These are phyloP conservation scores for Podaxis mareebaensis DNA, from an alignment of 768 basidiomycete species.

Conservation along the genomic window DNA sequence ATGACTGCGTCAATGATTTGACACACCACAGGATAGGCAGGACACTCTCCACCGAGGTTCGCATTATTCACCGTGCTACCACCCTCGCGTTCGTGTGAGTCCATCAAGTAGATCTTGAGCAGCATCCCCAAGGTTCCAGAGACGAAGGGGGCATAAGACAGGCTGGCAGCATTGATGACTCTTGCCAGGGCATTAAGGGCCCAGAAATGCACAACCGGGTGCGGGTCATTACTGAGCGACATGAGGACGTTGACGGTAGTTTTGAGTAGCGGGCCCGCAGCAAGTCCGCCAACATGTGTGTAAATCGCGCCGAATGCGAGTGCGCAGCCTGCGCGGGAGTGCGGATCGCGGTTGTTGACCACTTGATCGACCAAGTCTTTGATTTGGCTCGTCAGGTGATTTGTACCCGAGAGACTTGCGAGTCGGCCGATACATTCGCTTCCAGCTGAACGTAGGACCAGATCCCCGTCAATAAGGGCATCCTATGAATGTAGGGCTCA, in stretches of 20 bases:
- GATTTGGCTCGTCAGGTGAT: conserved; percentile 82
- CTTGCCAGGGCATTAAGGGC: conserved; percentile 81
- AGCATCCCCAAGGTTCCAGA: conserved; percentile 87
- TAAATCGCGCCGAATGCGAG: conserved; percentile 92
- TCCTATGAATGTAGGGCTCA: conserved; percentile 44
- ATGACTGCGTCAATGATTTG: conserved; percentile 92
- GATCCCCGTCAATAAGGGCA: conserved; percentile 78
- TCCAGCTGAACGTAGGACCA: conserved; percentile 70
- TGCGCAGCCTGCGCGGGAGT: conserved; percentile 91
- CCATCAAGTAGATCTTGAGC: conserved; percentile 84
- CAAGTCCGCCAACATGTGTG: conserved; percentile 89
- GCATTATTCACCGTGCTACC: conserved; percentile 72
- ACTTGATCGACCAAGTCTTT: conserved; percentile 92
- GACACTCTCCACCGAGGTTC: conserved; percentile 88
- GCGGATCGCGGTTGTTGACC: conserved; percentile 91
- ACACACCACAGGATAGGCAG: conserved; percentile 89
- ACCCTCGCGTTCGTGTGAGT: conserved; percentile 92
- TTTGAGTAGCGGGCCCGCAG: conserved; percentile 91
- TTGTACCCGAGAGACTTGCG: conserved; percentile 78
- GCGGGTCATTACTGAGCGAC: conserved; percentile 94
- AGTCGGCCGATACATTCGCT: conserved; percentile 91
- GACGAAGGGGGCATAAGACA: conserved; percentile 89
- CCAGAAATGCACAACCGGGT: conserved; percentile 95
- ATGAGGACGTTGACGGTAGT: conserved; percentile 94
- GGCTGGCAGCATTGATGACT: conserved; percentile 89